These are phyloP conservation scores for Neospermospora avenae DNA, from an alignment of 2,329 filamentous ascomycete species.

Conservation along the genomic window DNA sequence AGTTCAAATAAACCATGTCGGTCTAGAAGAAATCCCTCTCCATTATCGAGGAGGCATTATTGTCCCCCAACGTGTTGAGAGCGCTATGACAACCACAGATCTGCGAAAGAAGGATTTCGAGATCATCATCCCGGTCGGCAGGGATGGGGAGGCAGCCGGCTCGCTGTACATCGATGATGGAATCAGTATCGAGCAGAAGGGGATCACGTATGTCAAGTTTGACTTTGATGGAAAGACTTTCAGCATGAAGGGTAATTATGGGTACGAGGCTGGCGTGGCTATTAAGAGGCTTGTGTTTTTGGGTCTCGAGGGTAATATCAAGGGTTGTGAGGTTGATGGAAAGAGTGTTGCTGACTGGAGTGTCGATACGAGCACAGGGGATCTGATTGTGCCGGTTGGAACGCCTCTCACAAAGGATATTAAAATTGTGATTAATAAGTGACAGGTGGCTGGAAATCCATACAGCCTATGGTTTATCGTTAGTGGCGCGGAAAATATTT, in stretches of 20 bases:
- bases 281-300: constrained; percentile 51
- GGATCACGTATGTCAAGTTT: constrained; percentile 58
- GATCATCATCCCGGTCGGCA: constrained; percentile 64
- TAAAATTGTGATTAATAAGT: constrained; percentile 2
- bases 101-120: constrained; percentile 65
- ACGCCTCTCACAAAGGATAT: constrained; percentile 20
- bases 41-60: constrained; percentile 64
- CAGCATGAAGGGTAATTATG: constrained; percentile 50
- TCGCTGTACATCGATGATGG: constrained; percentile 77
- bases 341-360: neutral
- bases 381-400: constrained; percentile 14
- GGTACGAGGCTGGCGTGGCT: constrained; percentile 43
- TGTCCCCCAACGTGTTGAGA: constrained; percentile 54
- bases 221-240: constrained; percentile 53
- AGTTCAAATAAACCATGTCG: constrained; percentile 41
- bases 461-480: neutral
- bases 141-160: constrained; percentile 61
- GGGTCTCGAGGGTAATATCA: constrained; percentile 30
- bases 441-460: neutral
- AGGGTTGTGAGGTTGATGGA: constrained; percentile 15
- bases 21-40: constrained; percentile 56
- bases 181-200: constrained; percentile 57
- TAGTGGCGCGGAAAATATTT: neutral
- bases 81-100: constrained; percentile 61
- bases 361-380: constrained; percentile 10